These are phyloP conservation scores for Quercus cerris DNA, from an alignment of 306 rosid species.

Conservation along the genomic window DNA sequence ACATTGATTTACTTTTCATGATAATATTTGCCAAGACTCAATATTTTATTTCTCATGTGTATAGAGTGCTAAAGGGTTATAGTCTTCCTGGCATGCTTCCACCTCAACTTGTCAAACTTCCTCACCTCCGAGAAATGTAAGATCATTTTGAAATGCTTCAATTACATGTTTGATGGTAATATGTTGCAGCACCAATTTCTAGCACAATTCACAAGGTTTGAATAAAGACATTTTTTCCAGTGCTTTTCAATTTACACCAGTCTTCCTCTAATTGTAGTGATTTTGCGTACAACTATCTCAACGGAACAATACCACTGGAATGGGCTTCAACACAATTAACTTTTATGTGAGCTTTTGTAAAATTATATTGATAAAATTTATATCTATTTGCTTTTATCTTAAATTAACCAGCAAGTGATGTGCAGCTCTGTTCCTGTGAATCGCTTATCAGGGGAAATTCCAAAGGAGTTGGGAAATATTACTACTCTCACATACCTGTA, in stretches of 20 bases:
- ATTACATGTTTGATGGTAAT: neutral
- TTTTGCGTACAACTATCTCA: conserved; percentile 52
- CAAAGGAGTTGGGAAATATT: conserved; percentile 28
- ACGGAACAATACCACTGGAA: conserved; percentile 68
- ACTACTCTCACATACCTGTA: conserved; percentile 29
- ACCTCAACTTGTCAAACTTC: conserved; percentile 76
- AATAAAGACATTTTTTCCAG: neutral
- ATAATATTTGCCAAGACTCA: neutral
- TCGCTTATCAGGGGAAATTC: conserved; percentile 25
- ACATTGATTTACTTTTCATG: neutral
- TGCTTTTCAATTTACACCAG: neutral
- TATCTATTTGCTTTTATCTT: neutral
- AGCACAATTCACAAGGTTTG: conserved; percentile 1
- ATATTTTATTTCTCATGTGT: conserved; percentile 1
- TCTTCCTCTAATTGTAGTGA: conserved; percentile 16
- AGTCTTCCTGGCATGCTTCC: conserved; percentile 81
- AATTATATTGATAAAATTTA: neutral
- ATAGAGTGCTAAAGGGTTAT: conserved; percentile 45
- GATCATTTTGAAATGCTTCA: conserved; percentile 26
- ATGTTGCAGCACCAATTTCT: neutral
- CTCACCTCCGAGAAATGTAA: conserved; percentile 61
- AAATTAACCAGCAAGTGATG: neutral
- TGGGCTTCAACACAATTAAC: conserved; percentile 59
- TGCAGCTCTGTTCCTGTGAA: conserved; percentile 30
- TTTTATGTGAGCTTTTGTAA: conserved; percentile 47